A percentile compares a stretch with the other conserved stretches of the same genome.
These are phyloP conservation scores for Acmispon strigosus DNA, from an alignment of 306 rosid species.

Conservation along the genomic window DNA sequence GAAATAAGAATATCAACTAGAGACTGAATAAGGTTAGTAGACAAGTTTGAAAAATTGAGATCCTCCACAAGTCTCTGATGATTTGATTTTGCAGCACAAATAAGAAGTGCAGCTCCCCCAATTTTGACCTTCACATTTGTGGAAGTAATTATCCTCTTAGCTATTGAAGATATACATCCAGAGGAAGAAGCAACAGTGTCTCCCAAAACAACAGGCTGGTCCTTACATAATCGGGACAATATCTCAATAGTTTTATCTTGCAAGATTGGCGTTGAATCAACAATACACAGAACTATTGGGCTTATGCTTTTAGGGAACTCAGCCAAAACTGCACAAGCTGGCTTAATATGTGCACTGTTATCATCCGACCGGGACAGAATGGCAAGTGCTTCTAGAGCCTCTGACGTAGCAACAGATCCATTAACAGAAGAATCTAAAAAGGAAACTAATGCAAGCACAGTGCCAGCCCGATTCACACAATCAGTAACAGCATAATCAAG, in stretches of 20 bases:
- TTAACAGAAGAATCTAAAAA: conserved; percentile 65
- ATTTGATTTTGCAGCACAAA: conserved; percentile 77
- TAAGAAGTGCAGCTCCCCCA: conserved; percentile 89
- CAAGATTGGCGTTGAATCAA: conserved; percentile 55
- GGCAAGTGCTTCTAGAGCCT: conserved; percentile 90
- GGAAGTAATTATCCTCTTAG: conserved; percentile 78
- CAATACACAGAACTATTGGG: conserved; percentile 77
- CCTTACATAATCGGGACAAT: conserved; percentile 73
- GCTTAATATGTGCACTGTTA: conserved; percentile 45
- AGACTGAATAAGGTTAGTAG: conserved; percentile 64
- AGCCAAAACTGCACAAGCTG: conserved; percentile 91
- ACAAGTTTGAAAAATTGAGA: conserved; percentile 52
- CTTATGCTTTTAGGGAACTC: conserved; percentile 70
- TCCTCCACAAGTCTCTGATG: conserved; percentile 73
- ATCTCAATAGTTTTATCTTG: conserved; percentile 95
- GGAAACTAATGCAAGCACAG: conserved; percentile 88
- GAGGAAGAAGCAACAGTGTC: conserved; percentile 57
- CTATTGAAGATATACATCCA: conserved; percentile 67
- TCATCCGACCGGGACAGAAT: conserved; percentile 72
- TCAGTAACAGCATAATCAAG: conserved; percentile 65
- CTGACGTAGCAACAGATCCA: conserved; percentile 66
- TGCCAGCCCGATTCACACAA: conserved; percentile 76
- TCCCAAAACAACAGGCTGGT: conserved; percentile 71
- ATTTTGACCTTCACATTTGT: conserved; percentile 57
- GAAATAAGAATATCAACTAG: conserved; percentile 66